A percentile compares a stretch with the other conserved stretches of the same genome.
These are phyloP conservation scores for Rhynchospora tenuis DNA, from an alignment of 176 grass and related monocot species.

Conservation along the genomic window DNA sequence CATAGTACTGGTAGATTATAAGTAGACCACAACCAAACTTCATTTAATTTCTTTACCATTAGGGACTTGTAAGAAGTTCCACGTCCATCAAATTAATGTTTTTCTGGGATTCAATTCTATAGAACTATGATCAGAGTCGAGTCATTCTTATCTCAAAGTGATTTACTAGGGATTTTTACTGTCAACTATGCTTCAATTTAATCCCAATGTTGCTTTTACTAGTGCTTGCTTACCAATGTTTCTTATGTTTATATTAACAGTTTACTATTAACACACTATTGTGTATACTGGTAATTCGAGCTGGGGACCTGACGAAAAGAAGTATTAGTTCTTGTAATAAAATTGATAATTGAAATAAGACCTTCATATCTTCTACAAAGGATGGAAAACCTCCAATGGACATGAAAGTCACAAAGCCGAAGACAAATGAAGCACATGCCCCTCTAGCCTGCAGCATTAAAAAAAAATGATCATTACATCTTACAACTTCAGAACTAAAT, in stretches of 20 bases:
- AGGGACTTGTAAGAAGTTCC: background rate
- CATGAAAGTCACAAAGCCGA: conserved; percentile 99
- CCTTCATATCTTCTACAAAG: conserved; percentile 99
- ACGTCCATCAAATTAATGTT: background rate
- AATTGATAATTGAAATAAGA: conserved; percentile 17
- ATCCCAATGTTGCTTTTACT: background rate
- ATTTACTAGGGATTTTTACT: background rate
- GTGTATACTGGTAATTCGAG: background rate
- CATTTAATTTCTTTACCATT: background rate
- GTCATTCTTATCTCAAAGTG: background rate
- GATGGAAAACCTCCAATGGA: conserved; percentile 97
- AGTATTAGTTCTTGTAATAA: background rate
- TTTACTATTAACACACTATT: background rate
- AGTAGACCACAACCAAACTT: background rate
- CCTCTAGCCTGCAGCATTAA: conserved; percentile 63
- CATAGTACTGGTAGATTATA: background rate
- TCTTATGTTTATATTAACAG: background rate
- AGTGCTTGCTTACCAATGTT: background rate
- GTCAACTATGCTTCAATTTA: background rate
- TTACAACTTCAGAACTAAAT: background rate
- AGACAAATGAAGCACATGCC: conserved; percentile 84
- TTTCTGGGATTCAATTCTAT: background rate
- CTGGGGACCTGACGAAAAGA: background rate
- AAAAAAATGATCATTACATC: conserved; percentile 2
- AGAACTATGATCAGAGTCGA: background rate